phyloP scores from a whole-genome alignment of 176 grass and related monocot species.

The Zea mays region DNA sequence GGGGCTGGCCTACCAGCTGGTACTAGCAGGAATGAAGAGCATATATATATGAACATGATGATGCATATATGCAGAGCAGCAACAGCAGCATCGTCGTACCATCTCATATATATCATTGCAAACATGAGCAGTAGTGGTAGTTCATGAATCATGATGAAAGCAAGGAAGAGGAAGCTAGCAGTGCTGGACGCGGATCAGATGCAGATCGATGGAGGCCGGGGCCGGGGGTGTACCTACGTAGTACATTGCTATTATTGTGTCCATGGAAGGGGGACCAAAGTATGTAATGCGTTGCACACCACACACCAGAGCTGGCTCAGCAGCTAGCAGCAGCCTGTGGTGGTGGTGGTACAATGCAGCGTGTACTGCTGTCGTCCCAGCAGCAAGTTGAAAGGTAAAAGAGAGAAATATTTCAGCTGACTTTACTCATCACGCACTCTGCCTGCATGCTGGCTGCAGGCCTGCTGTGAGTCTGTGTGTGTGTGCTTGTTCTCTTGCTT shows the following conservation, averaged over 20 bases:
- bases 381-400: not conserved
- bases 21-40: too few relatives aligned
- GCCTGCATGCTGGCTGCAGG: not conserved
- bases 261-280: conserved; percentile 41
- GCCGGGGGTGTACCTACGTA: too few relatives aligned
- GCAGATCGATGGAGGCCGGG: not conserved
- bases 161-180: too few relatives aligned
- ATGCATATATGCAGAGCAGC: not conserved
- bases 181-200: too few relatives aligned
- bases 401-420: conserved; percentile 3
- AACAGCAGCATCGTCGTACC: not conserved
- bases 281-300: not conserved
- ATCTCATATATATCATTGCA: not conserved
- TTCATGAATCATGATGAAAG: not conserved
- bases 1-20: not conserved
- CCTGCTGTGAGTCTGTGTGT: too few relatives aligned
- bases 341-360: conserved; percentile 2
- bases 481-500: too few relatives aligned
- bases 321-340: too few relatives aligned
- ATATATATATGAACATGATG: not conserved
- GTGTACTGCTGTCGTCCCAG: conserved; percentile 8
- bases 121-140: conserved; percentile 4
- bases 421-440: not conserved
- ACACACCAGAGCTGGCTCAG: not conserved
- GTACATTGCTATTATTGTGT: conserved; percentile 50